These are phyloP conservation scores for Coemansia sp. DNA, from an alignment of 192 early-diverging fungal genomes.

Conservation along the genomic window DNA sequence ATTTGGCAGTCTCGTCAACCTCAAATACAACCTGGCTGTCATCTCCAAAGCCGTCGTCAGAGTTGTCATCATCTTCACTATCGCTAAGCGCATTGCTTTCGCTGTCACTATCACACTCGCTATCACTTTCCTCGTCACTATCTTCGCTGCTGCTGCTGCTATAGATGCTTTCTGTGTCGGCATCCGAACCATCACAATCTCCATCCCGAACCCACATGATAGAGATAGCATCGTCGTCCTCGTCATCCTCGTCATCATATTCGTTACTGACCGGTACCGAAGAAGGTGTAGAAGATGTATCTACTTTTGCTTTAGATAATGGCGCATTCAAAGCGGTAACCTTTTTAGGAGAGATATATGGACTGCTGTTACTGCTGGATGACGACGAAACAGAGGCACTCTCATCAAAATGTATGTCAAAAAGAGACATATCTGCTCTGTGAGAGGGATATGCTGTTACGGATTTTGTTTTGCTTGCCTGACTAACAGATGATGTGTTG, in stretches of 20 bases:
- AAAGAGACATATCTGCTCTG: not conserved
- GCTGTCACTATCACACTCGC: constrained; percentile 10
- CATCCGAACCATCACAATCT: constrained; percentile 4
- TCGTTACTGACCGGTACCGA: constrained; percentile 1
- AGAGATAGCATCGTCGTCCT: constrained; percentile 17
- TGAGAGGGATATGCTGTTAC: not conserved
- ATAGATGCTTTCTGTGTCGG: not conserved
- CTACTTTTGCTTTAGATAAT: not conserved
- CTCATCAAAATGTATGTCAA: constrained; percentile 1
- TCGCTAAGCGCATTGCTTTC: constrained; percentile 6
- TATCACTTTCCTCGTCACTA: constrained; percentile 7
- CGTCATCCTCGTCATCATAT: constrained; percentile 4
- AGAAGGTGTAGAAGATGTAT: not conserved
- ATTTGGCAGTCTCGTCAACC: constrained; percentile 2
- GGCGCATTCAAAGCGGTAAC: not conserved
- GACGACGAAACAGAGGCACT: not conserved
- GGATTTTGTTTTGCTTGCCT: not conserved
- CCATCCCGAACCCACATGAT: not conserved
- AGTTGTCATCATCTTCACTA: constrained; percentile 5
- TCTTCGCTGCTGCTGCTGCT: not conserved
- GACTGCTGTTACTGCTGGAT: not conserved
- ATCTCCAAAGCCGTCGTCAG: constrained; percentile 4
- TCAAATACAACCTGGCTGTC: not conserved
- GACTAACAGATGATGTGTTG: no score
- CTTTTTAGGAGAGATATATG: not conserved